Percentiles rank a stretch among this genome's conserved stretches.
Evolutionary conservation across 176 grass and related monocot genomes (phyloP).

Genomic region (Avena insularis): DNA sequence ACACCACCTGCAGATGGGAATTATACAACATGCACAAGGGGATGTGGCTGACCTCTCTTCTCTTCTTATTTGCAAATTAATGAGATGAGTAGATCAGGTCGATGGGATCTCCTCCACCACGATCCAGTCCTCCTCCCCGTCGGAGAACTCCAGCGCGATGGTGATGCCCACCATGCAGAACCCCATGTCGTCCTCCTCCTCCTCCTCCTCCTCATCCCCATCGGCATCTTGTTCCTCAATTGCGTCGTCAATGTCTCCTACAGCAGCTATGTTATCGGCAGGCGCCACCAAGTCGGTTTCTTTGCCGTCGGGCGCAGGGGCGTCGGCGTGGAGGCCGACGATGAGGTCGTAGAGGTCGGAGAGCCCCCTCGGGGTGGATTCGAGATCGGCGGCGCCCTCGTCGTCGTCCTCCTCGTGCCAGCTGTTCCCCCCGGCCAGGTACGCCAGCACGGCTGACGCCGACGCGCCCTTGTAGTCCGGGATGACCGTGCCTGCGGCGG

Average conservation of each 20-base stretch:
- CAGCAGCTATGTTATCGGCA: background rate
- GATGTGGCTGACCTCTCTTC: constrained; percentile 25
- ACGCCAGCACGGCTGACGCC: constrained; percentile 60
- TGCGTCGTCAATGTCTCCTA: constrained; percentile 15
- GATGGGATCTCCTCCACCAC: constrained; percentile 68
- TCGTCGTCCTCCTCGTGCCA: constrained; percentile 51
- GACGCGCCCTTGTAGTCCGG: constrained; percentile 53
- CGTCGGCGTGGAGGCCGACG: constrained; percentile 37
- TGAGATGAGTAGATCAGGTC: constrained; percentile 22
- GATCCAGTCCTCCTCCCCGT: constrained; percentile 94
- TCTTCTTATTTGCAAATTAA: constrained; percentile 27
- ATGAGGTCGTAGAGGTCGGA: constrained; percentile 56
- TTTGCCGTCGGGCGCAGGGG: background rate
- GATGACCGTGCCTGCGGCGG: constrained; percentile 6
- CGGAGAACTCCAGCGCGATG: constrained; percentile 65
- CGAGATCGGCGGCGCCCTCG: background rate
- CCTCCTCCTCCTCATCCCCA: background rate
- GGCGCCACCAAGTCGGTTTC: constrained; percentile 14
- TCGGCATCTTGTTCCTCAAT: constrained; percentile 19
- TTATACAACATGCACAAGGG: background rate
- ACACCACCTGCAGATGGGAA: constrained; percentile 13
- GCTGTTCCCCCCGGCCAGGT: constrained; percentile 51
- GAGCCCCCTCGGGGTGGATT: constrained; percentile 37
- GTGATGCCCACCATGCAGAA: constrained; percentile 76
- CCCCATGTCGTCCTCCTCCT: constrained; percentile 57